Percentiles rank a stretch among this genome's conserved stretches.
These are phyloP conservation scores for Pseudogymnoascus destructans DNA, from an alignment of 2,329 filamentous ascomycete genomes.

Conservation along the genomic window DNA sequence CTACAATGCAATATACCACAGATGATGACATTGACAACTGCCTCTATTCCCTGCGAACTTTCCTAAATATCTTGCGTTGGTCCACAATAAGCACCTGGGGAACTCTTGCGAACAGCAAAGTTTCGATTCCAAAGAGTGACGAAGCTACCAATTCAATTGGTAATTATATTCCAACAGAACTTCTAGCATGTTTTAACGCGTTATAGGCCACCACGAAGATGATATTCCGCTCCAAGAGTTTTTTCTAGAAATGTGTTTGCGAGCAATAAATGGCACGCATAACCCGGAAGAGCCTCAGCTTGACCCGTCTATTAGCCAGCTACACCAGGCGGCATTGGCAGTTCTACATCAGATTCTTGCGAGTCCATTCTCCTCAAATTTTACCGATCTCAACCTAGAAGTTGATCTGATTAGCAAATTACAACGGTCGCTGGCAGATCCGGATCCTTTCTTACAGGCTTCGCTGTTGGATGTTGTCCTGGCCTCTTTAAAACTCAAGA, in stretches of 20 bases:
- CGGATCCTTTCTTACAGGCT: conserved; percentile 61
- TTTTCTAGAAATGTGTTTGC: conserved; percentile 52
- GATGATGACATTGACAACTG: conserved; percentile 64
- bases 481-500: conserved; percentile 55
- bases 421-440: conserved; percentile 42
- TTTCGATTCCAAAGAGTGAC: conserved; percentile 35
- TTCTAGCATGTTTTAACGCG: conserved; percentile 13
- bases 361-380: conserved; percentile 44
- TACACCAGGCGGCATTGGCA: conserved; percentile 58
- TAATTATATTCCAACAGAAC: conserved; percentile 28
- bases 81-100: conserved; percentile 58
- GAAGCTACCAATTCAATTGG: conserved; percentile 35
- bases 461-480: conserved; percentile 68
- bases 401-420: conserved; percentile 57
- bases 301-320: conserved; percentile 43
- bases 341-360: conserved; percentile 58
- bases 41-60: conserved; percentile 62
- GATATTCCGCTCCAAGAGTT: conserved; percentile 54
- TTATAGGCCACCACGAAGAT: conserved; percentile 37
- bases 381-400: conserved; percentile 57
- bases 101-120: conserved; percentile 50
- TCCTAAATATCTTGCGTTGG: conserved; percentile 60
- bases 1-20: conserved; percentile 30
- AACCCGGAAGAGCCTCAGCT: conserved; percentile 28
- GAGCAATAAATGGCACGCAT: conserved; percentile 40